These are phyloP conservation scores for Nigrospora oryzae DNA, from an alignment of 2,329 filamentous ascomycete genomes.

Conservation along the genomic window DNA sequence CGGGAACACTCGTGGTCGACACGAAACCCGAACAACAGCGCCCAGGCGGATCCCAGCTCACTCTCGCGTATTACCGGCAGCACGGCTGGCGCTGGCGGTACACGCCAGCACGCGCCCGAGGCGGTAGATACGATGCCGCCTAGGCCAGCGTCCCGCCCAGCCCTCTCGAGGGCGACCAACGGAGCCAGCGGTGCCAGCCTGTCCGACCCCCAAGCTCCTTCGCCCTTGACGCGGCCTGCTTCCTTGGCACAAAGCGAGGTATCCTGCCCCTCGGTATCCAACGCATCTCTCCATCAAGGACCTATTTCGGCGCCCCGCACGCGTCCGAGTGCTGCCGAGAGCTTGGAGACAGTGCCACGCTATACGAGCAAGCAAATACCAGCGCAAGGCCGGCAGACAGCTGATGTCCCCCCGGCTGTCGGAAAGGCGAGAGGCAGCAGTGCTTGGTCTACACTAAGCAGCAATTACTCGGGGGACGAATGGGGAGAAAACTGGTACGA, in stretches of 20 bases:
- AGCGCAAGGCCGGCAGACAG: conserved; percentile 1
- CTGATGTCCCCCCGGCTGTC: background rate
- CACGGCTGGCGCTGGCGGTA: too few relatives aligned
- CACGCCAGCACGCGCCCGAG: too few relatives aligned
- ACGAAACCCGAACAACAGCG: background rate
- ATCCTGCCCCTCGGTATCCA: conserved; percentile 17
- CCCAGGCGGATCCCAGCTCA: background rate
- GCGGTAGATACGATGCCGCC: too few relatives aligned
- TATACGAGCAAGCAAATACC: conserved; percentile 2
- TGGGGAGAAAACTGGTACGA: conserved; percentile 10
- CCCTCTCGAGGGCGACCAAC: too few relatives aligned
- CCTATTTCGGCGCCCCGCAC: conserved; percentile 12
- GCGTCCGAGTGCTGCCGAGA: conserved; percentile 5
- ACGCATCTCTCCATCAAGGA: conserved; percentile 15
- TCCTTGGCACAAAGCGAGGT: conserved; percentile 19
- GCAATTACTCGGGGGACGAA: conserved; percentile 16
- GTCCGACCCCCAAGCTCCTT: conserved; percentile 4
- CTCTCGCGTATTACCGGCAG: background rate
- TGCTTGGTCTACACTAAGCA: conserved; percentile 2
- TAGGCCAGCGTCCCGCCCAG: too few relatives aligned
- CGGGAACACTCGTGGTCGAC: too few relatives aligned
- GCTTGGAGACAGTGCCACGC: background rate
- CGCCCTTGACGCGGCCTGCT: conserved; percentile 11
- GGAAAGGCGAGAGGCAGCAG: conserved; percentile 6
- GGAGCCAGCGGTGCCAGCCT: background rate